Percentiles rank a stretch among this genome's conserved stretches.
Conservation (phyloP, 305 asterid species). For the Stenogyne calaminthoides region DNA sequence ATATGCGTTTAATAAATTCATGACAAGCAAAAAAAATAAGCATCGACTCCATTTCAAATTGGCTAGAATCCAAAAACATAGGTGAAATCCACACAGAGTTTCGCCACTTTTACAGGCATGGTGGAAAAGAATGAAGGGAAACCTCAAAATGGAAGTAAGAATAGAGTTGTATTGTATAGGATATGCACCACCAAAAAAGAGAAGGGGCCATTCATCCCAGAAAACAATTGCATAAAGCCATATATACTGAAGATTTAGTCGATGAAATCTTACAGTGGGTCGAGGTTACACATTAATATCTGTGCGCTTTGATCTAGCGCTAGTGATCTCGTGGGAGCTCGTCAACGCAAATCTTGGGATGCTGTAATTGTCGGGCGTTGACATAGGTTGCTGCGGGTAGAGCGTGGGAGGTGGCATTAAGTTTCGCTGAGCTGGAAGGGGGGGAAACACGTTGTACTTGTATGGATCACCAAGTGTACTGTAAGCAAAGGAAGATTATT, state of each 20-base stretch:
- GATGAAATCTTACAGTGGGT: not conserved
- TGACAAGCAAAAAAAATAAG: not conserved
- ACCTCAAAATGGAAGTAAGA: constrained; percentile 21
- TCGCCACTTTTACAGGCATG: not conserved
- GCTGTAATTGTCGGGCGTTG: constrained; percentile 78
- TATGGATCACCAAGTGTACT: constrained; percentile 59
- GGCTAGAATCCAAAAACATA: not conserved
- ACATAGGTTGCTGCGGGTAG: constrained; percentile 96
- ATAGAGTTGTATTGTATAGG: constrained; percentile 6
- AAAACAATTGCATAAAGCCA: constrained; percentile 4
- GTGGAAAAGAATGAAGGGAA: not conserved
- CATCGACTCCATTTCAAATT: not conserved
- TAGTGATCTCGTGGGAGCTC: constrained; percentile 48
- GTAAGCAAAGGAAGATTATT: constrained; percentile 18
- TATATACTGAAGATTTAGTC: constrained; percentile 6
- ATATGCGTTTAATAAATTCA: not conserved
- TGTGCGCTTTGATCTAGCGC: constrained; percentile 75
- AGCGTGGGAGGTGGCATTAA: constrained; percentile 96
- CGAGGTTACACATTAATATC: constrained; percentile 74
- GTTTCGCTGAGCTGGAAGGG: constrained; percentile 94
- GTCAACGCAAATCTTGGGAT: constrained; percentile 61
- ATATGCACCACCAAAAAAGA: constrained; percentile 13
- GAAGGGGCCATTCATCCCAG: not conserved
- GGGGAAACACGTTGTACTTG: constrained; percentile 81
- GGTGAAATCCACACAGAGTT: not conserved